A percentile compares a stretch with the other conserved stretches of the same genome.
Evolutionary conservation across 2,329 filamentous ascomycete genomes (phyloP).

Genomic region (Aspergillus versicolor): DNA sequence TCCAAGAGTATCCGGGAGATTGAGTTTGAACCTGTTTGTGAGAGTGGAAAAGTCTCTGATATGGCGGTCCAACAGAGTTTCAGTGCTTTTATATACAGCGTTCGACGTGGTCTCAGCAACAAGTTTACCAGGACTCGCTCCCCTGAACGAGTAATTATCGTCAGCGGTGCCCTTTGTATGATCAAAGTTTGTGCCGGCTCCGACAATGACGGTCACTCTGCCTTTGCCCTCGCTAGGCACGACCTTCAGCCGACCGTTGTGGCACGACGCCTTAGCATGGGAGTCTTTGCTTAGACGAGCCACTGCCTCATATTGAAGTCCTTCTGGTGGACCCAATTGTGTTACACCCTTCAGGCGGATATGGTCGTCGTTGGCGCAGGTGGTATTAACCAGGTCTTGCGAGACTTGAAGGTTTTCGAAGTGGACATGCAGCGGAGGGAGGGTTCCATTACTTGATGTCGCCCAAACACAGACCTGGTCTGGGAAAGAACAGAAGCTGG

Average conservation of each 20-base stretch:
- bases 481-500: slow-evolving; percentile 29
- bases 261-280: no score
- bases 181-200: slow-evolving; percentile 49
- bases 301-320: background rate
- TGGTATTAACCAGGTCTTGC: no score
- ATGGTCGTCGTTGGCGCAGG: no score
- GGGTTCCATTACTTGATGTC: no score
- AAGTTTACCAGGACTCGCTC: slow-evolving; percentile 43
- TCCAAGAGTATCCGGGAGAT: slow-evolving; percentile 38
- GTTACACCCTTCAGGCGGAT: background rate
- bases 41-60: slow-evolving; percentile 17
- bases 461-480: slow-evolving; percentile 41
- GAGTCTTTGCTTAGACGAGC: background rate
- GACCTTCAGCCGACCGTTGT: background rate
- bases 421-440: no score
- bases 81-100: slow-evolving; percentile 10
- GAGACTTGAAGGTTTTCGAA: no score
- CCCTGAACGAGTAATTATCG: slow-evolving; percentile 49
- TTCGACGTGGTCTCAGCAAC: slow-evolving; percentile 33
- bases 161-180: slow-evolving; percentile 48
- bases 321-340: background rate
- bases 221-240: background rate
- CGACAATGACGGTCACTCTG: slow-evolving; percentile 40
- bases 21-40: slow-evolving; percentile 29
- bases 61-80: slow-evolving; percentile 16